A percentile compares a stretch with the other conserved stretches of the same genome.
These are phyloP conservation scores for Calonectria pseudoreteaudii DNA, from an alignment of 2,329 filamentous ascomycete species.

Conservation along the genomic window DNA sequence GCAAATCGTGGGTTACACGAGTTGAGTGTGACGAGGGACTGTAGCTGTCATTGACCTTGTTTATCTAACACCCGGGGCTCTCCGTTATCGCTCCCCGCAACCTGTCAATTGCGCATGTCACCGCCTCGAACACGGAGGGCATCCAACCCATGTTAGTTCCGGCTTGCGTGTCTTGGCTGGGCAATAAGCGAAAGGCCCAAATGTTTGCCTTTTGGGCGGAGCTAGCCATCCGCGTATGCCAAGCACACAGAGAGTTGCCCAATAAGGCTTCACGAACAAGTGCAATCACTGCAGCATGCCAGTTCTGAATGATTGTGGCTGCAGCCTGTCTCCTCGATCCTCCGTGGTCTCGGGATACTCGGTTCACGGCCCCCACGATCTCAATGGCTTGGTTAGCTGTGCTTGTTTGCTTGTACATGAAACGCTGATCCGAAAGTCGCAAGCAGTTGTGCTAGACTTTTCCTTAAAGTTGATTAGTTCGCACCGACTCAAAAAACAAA, in stretches of 20 bases:
- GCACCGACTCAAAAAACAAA: not conserved
- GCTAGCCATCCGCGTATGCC: not conserved
- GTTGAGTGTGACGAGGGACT: not conserved
- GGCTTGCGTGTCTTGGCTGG: not conserved
- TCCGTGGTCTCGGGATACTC: not conserved
- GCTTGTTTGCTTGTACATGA: not conserved
- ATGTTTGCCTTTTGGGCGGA: not conserved
- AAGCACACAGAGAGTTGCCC: not conserved
- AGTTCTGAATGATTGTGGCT: not conserved
- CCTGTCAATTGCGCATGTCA: not conserved
- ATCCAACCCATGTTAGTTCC: not conserved
- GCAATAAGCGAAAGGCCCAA: no score
- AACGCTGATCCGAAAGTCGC: no score
- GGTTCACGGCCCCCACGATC: not conserved
- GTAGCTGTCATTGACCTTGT: not conserved
- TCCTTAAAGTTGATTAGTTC: not conserved
- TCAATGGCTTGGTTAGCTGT: not conserved
- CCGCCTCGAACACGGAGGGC: no score
- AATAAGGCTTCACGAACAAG: not conserved
- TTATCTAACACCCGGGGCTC: not conserved
- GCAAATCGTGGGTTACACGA: not conserved
- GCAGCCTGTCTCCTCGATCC: not conserved
- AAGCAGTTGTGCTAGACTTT: not conserved
- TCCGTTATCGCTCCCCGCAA: not conserved
- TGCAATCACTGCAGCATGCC: not conserved